Evolutionary conservation across 768 basidiomycete species (phyloP).

Genomic region (Boletus vinaceobasis): DNA sequence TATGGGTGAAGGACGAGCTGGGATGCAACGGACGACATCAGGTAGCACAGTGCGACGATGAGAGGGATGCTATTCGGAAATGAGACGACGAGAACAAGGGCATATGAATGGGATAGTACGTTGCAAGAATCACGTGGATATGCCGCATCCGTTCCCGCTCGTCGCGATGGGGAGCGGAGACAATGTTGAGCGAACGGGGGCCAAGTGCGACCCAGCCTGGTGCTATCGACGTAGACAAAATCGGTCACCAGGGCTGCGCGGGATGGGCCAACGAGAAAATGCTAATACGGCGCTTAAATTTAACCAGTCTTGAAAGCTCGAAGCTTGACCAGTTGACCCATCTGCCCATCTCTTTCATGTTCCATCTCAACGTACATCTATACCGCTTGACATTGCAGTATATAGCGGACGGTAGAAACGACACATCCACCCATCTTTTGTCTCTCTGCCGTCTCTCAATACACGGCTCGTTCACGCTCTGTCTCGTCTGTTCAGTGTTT

Average conservation of each 20-base stretch:
- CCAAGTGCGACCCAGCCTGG: background rate
- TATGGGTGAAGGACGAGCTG: conserved; percentile 85
- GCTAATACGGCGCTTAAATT: no score
- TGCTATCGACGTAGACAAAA: background rate
- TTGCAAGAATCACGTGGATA: conserved; percentile 29
- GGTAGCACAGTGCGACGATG: conserved; percentile 6
- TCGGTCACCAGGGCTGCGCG: background rate
- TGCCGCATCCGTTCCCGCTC: conserved; percentile 2
- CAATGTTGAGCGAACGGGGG: background rate
- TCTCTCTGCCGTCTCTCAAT: no score
- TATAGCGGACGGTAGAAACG: no score
- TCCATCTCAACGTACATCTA: no score
- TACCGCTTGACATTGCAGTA: no score
- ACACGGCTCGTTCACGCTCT: no score
- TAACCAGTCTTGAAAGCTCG: no score
- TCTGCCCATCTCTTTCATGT: no score
- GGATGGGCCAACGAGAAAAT: background rate
- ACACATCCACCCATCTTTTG: no score
- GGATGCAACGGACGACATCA: conserved; percentile 47
- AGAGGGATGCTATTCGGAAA: conserved; percentile 6
- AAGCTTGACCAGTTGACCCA: no score
- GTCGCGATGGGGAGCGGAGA: background rate
- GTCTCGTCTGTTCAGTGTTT: no score
- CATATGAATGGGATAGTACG: background rate
- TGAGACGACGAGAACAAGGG: background rate